These are phyloP conservation scores for Daedalea quercina DNA, from an alignment of 768 basidiomycete genomes.

Conservation along the genomic window DNA sequence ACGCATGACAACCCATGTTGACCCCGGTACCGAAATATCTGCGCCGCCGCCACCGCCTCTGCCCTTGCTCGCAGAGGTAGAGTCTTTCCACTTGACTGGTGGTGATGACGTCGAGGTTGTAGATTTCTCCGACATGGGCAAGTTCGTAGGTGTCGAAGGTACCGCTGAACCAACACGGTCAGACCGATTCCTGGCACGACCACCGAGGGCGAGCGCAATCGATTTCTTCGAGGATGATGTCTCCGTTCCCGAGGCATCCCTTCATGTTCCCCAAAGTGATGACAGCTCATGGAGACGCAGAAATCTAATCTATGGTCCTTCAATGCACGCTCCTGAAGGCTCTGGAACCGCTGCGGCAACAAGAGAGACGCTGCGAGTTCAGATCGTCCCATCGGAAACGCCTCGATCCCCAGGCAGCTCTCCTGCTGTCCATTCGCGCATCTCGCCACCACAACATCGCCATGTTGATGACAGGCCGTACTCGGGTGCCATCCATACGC, in stretches of 20 bases:
- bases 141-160: conserved; percentile 46
- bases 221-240: conserved; percentile 63
- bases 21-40: conserved; percentile 22
- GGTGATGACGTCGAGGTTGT: conserved; percentile 72
- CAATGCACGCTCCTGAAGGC: neutral
- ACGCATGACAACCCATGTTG: conserved; percentile 19
- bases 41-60: conserved; percentile 18
- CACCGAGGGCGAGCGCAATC: conserved; percentile 50
- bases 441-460: neutral
- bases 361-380: neutral
- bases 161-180: conserved; percentile 19
- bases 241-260: neutral
- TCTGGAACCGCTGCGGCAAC: neutral
- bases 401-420: neutral
- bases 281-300: conserved; percentile 39
- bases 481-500: neutral
- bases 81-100: conserved; percentile 33
- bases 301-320: neutral
- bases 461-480: neutral
- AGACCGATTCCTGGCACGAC: conserved; percentile 18
- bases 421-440: neutral
- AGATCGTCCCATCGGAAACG: conserved; percentile 1
- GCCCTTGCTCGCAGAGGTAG: conserved; percentile 27
- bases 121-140: conserved; percentile 72
- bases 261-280: conserved; percentile 27